phyloP scores from a whole-genome alignment of 1,284 basidiomycete genomes.

The Cryptococcus maquisensis region DNA sequence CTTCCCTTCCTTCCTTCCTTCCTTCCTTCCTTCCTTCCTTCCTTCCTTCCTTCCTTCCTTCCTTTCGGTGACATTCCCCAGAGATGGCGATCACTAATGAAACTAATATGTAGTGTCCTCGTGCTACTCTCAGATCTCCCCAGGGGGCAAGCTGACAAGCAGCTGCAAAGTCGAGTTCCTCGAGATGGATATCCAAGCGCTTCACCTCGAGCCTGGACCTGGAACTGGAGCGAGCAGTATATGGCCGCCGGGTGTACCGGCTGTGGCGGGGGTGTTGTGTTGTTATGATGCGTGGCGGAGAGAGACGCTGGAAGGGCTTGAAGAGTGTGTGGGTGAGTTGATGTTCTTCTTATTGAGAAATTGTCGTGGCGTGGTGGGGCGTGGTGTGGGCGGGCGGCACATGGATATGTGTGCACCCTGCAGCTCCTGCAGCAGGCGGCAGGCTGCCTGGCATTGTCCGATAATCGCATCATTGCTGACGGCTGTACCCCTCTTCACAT shows the following conservation, averaged over 20 bases:
- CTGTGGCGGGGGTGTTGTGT: conserved; percentile 38
- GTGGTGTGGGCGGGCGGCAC: background rate
- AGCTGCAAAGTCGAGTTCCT: conserved; percentile 39
- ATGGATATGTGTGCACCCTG: background rate
- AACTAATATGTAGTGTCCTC: conserved; percentile 26
- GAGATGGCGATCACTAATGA: background rate
- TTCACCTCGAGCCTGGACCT: too few species aligned
- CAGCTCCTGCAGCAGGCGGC: background rate
- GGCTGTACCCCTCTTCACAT: background rate
- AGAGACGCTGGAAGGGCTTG: conserved; percentile 31
- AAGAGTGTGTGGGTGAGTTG: conserved; percentile 38
- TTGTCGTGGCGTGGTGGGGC: background rate
- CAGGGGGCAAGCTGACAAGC: conserved; percentile 32
- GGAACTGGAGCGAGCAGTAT: conserved; percentile 6
- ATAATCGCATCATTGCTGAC: background rate
- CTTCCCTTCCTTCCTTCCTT: too few species aligned
- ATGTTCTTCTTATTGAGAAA: background rate
- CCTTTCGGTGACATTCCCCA: background rate
- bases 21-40: background rate
- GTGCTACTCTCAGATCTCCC: conserved; percentile 32
- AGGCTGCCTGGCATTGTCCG: background rate
- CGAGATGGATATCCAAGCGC: conserved; percentile 38
- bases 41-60: too few species aligned
- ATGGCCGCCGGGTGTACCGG: conserved; percentile 31
- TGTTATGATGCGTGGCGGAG: conserved; percentile 44